Base-by-base conservation (phyloP, 176 grass and related monocot species). In the Tillandsia leiboldiana region DNA sequence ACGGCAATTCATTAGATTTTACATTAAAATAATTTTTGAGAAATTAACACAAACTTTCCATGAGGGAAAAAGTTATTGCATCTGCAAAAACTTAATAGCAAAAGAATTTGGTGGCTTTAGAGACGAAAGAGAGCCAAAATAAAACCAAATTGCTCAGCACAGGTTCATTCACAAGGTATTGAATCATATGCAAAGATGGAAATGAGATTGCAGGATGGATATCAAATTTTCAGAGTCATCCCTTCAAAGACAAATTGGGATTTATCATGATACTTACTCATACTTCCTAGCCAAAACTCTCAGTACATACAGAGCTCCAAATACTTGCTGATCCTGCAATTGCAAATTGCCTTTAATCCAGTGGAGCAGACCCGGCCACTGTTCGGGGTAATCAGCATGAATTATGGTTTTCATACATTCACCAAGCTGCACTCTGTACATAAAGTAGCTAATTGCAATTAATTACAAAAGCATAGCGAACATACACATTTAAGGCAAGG, bases 351-450 rank as follows among this genome's bases (percentile, higher is more conserved):
- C 75, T 71, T 85, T 87, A 50, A 96, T 87, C 93, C 93, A 96
- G 49, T 87, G 88, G 53, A 96, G 89, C 59, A 96, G 89, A 81
- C 77, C 76, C 70, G 93, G 81, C 93, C 93, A 96, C 70, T 92
- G 89, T 68, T 96, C 89, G 1, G 93, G 93, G 66, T 96, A 96
- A 79, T 96, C 93, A 49, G 73, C 73, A 83, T 87, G 93, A 50
- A 96, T 86, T 72, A 92, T 87, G 13, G 93, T 96, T 85, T 96
- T 96, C 71, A 96, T 87, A 76, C 89, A 91, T 86, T 96, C 93
- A 22, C 93, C 93, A 68, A 96, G 86, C 27, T 96, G 93, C 17
- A 86, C 83, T 82, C 93, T 96, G 62, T 70, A 85, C 26, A 81
- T 3, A 68, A 49, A 78, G 22, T 61, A 18, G 22, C 17, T 69